These are phyloP conservation scores for Agarophyton chilense DNA, from an alignment of 23 red algal genomes.

Conservation along the genomic window DNA sequence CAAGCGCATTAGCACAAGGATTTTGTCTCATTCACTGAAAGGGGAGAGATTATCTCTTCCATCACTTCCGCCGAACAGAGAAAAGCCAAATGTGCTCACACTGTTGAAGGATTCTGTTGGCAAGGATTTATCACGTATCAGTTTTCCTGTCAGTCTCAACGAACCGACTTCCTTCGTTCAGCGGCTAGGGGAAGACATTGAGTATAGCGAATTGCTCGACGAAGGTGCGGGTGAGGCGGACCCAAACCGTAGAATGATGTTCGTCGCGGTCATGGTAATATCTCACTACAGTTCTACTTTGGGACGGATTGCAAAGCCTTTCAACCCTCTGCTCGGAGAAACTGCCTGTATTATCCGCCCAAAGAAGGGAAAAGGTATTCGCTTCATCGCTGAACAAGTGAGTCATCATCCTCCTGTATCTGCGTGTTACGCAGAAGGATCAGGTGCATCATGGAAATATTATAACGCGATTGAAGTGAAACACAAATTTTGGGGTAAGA, in stretches of 20 bases:
- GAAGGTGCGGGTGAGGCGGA: conserved; percentile 73
- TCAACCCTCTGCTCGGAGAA: conserved; percentile 95
- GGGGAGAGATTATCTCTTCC: conserved; percentile 40
- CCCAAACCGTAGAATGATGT: conserved; percentile 79
- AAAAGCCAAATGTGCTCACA: conserved; percentile 74
- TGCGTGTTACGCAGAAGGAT: conserved; percentile 84
- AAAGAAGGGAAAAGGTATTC: conserved; percentile 64
- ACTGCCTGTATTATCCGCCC: conserved; percentile 79
- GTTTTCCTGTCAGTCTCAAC: conserved; percentile 91
- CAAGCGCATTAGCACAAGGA: conserved; percentile 32
- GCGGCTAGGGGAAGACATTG: conserved; percentile 91
- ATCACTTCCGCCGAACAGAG: background rate
- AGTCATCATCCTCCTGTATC: conserved; percentile 93
- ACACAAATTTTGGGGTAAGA: conserved; percentile 99
- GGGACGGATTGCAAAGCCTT: conserved; percentile 90
- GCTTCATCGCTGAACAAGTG: conserved; percentile 93
- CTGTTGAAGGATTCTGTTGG: conserved; percentile 94
- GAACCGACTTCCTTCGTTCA: conserved; percentile 97
- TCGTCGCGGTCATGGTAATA: conserved; percentile 84
- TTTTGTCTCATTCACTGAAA: conserved; percentile 19
- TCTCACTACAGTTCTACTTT: conserved; percentile 91
- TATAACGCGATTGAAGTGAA: conserved; percentile 81
- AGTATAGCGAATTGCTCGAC: conserved; percentile 90
- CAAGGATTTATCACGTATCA: conserved; percentile 95
- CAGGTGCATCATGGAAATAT: conserved; percentile 85